Percentiles rank a stretch among this genome's conserved stretches.
Evolutionary conservation across 1,284 basidiomycete species (phyloP).

Genomic region (Puccinia coronata): DNA sequence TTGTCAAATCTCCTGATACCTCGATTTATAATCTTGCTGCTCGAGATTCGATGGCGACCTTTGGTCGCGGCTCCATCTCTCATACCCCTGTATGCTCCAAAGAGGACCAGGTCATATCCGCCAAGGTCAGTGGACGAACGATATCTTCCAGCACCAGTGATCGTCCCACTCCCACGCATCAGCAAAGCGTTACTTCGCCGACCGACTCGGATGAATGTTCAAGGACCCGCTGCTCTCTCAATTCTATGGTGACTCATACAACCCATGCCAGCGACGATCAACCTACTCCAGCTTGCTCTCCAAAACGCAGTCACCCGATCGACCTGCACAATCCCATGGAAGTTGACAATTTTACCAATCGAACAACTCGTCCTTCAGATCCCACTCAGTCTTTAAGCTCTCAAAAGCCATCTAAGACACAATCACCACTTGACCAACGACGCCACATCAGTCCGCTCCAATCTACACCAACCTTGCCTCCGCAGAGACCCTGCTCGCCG

Average conservation of each 20-base stretch:
- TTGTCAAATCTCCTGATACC: neutral
- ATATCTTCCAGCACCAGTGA: slow-evolving; percentile 54
- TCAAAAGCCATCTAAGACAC: neutral
- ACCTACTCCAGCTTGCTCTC: slow-evolving; percentile 20
- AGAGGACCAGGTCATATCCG: neutral
- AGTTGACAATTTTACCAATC: too few relatives aligned
- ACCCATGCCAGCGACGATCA: slow-evolving; percentile 29
- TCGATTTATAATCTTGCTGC: neutral
- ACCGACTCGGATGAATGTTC: slow-evolving; percentile 33
- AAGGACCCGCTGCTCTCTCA: slow-evolving; percentile 17
- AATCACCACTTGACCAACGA: neutral
- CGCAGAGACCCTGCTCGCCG: slow-evolving; percentile 38
- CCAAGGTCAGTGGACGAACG: slow-evolving; percentile 60
- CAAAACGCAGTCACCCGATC: neutral
- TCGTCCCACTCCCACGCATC: slow-evolving; percentile 53
- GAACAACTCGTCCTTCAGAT: too few relatives aligned
- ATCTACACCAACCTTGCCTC: slow-evolving; percentile 16
- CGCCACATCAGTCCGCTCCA: slow-evolving; percentile 6
- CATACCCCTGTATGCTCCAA: neutral
- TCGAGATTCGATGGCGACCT: slow-evolving; percentile 44
- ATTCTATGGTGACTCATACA: slow-evolving; percentile 26
- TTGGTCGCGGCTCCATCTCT: slow-evolving; percentile 24
- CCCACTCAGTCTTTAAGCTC: too few relatives aligned
- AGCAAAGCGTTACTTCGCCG: slow-evolving; percentile 5
- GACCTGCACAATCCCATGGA: neutral